These are phyloP conservation scores for Ophiosphaerella herpotricha DNA, from an alignment of 2,329 filamentous ascomycete species.

Conservation along the genomic window DNA sequence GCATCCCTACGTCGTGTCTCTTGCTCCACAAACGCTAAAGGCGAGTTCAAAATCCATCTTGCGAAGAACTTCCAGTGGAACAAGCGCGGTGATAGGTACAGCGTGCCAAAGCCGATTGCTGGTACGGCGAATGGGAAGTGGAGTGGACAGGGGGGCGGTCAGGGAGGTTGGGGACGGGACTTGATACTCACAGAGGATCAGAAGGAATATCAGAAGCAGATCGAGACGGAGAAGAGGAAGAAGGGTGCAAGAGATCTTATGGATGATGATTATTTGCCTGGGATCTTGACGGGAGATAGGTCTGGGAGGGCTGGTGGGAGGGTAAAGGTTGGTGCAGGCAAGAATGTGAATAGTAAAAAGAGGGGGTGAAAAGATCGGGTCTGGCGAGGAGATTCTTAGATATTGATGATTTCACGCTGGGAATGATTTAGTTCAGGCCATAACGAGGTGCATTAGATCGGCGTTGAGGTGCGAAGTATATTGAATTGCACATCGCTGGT, in stretches of 20 bases:
- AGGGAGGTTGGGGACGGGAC: slow-evolving; percentile 82
- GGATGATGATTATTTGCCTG: slow-evolving; percentile 91
- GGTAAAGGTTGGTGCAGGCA: slow-evolving; percentile 81
- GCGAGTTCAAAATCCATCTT: slow-evolving; percentile 82
- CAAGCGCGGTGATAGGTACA: slow-evolving; percentile 88
- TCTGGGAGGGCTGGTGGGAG: slow-evolving; percentile 63
- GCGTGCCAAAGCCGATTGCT: slow-evolving; percentile 85
- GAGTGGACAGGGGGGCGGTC: slow-evolving; percentile 71
- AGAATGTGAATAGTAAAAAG: slow-evolving; percentile 82
- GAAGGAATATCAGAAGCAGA: slow-evolving; percentile 79
- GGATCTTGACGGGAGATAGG: slow-evolving; percentile 80
- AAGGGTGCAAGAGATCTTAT: slow-evolving; percentile 78
- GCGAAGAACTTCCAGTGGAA: slow-evolving; percentile 98
- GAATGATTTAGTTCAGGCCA: neutral
- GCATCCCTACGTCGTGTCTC: slow-evolving; percentile 81
- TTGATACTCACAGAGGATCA: slow-evolving; percentile 93
- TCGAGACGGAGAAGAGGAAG: slow-evolving; percentile 66
- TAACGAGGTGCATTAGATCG: slow-evolving; percentile 7
- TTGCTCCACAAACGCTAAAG: slow-evolving; percentile 80
- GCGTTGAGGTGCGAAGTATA: slow-evolving; percentile 2
- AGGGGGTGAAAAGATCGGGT: slow-evolving; percentile 34
- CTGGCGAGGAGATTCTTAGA: neutral
- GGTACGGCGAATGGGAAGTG: slow-evolving; percentile 79
- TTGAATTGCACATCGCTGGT: too few relatives aligned
- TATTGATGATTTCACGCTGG: neutral